Percentiles rank a stretch among this genome's conserved stretches.
Conservation (phyloP, 2,329 filamentous ascomycete species). For the Albophoma yamanashiensis region DNA sequence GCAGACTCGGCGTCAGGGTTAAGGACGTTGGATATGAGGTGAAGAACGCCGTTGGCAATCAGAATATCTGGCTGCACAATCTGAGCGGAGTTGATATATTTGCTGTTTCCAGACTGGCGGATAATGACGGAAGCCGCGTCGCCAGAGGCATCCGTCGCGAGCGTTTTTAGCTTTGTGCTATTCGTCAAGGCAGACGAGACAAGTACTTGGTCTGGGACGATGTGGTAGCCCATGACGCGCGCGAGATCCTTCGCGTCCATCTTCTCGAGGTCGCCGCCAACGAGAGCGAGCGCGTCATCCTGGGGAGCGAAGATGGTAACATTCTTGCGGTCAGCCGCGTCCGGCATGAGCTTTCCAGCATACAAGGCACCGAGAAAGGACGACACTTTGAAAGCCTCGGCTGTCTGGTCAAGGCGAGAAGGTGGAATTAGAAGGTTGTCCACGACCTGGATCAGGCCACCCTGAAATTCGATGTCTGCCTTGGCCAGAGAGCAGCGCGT, state of each 20-base stretch:
- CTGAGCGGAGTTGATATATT: constrained; percentile 42
- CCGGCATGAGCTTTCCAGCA: constrained; percentile 20
- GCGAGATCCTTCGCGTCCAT: constrained; percentile 36
- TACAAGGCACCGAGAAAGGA: constrained; percentile 27
- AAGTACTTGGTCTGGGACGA: constrained; percentile 43
- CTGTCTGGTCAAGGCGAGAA: constrained; percentile 34
- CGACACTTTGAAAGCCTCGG: constrained; percentile 33
- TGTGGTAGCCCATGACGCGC: constrained; percentile 51
- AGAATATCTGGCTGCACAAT: constrained; percentile 42
- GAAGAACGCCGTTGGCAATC: constrained; percentile 46
- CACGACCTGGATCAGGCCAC: constrained; percentile 40
- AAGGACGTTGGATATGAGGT: constrained; percentile 44
- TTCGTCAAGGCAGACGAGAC: constrained; percentile 34
- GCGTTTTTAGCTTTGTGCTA: constrained; percentile 18
- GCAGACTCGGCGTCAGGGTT: constrained; percentile 27
- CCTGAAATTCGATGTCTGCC: constrained; percentile 34
- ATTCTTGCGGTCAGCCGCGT: constrained; percentile 28
- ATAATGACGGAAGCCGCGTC: constrained; percentile 24
- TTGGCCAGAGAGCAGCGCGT: constrained; percentile 29
- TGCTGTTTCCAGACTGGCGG: constrained; percentile 29
- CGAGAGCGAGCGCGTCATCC: constrained; percentile 47
- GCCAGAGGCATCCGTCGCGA: constrained; percentile 28
- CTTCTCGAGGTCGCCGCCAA: constrained; percentile 39
- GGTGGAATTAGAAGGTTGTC: constrained; percentile 42
- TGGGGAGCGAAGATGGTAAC: constrained; percentile 56